A percentile compares a stretch with the other conserved stretches of the same genome.
phyloP scores from a whole-genome alignment of 768 basidiomycete species.

The Tylopilus sp. region DNA sequence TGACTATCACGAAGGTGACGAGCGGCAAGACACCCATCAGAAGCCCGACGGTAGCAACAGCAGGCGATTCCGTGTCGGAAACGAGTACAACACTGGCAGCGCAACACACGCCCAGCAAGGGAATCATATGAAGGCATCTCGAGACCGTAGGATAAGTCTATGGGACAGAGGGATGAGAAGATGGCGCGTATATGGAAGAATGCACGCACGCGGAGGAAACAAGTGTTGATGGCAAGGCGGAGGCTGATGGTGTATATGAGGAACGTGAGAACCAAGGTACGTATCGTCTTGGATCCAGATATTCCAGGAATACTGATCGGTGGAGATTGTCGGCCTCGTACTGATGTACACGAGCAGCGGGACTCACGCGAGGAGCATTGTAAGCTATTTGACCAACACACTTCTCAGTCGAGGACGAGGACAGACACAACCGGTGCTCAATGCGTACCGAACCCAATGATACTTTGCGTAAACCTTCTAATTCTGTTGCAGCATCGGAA shows the following conservation, averaged over 20 bases:
- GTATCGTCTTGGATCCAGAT: slow-evolving; percentile 11
- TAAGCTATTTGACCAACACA: slow-evolving; percentile 1
- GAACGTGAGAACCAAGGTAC: slow-evolving; percentile 9
- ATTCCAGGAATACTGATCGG: slow-evolving; percentile 6
- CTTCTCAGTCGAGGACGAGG: not conserved
- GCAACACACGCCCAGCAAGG: too few species aligned
- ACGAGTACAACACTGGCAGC: too few species aligned
- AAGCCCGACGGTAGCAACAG: too few species aligned
- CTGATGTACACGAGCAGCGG: not conserved
- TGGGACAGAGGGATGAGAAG: too few species aligned
- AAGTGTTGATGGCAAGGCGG: slow-evolving; percentile 5
- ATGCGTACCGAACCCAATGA: not conserved
- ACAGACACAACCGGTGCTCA: not conserved
- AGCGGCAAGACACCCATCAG: too few species aligned
- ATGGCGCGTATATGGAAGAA: not conserved
- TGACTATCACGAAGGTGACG: too few species aligned
- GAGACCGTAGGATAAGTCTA: too few species aligned
- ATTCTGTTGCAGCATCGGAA: not conserved
- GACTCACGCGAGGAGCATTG: slow-evolving; percentile 18
- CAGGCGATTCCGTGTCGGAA: too few species aligned
- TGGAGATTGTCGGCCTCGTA: not conserved
- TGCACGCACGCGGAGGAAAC: slow-evolving; percentile 5
- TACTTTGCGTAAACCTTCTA: not conserved
- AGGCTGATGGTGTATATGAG: slow-evolving; percentile 26
- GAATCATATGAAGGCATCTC: too few species aligned